Base-by-base conservation (phyloP, 2,329 filamentous ascomycete genomes). In the Calonectria leucothoes region DNA sequence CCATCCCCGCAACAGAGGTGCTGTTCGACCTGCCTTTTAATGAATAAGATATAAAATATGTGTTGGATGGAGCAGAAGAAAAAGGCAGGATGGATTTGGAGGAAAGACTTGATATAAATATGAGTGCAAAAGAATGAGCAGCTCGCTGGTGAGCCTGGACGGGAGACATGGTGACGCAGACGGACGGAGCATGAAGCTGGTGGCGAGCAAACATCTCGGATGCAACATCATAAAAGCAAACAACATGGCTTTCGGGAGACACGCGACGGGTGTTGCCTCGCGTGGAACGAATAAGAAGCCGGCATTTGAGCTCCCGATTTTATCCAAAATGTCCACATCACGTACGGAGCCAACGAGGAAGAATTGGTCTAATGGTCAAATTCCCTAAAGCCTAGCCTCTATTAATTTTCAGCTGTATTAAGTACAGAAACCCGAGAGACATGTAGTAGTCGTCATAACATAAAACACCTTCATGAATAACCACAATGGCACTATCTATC, bases 381-480 rank as follows among this genome's bases (percentile, higher is more conserved):
- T 59, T 59, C 33, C 55, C 55, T 35, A 37, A 37, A 59, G 33
- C 35, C 55, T 35, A 59, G 33, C 55, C 31, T 59, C 55, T 59
- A 59, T 59, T 59, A 59, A 59, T 59, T 59, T 59, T 59, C 55
- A 37, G 33, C 55, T 37, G 23, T 31, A 29, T 51, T 68, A 68
- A 57, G 31, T 68, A 59, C 66, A 68, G 27, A 45, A 42, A 57
- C 57, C 51, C 51, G 6, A 68, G 37, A 31, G 20, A 57, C 27
- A 68, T 68, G 39, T 51, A 65, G 39, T 45, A 45, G 66, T 52
- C 66, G 66, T 68, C 66, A 68, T 68, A 68, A 63, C 37, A 45
- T 45, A 59, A 59, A 65, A 48, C 51, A 39, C 52, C 66, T 59
- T 68, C 51, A 31, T 68, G 49, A 42, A 68, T 68, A 68, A 68